These are phyloP conservation scores for Fusarium sp. DNA, from an alignment of 2,329 filamentous ascomycete genomes.

Conservation along the genomic window DNA sequence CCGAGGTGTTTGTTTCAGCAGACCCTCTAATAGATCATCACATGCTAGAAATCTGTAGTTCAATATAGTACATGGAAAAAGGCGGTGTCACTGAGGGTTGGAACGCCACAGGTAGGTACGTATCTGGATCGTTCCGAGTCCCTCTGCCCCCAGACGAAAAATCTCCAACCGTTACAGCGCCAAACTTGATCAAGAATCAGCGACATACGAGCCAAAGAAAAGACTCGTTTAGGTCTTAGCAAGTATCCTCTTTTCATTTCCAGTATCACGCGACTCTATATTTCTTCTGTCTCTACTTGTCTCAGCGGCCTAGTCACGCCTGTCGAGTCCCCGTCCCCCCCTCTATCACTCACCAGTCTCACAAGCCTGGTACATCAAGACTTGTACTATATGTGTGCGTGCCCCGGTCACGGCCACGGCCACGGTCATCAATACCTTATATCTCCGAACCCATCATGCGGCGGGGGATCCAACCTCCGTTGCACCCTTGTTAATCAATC, in stretches of 20 bases:
- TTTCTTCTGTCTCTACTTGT: conserved; percentile 4
- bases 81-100: conserved; percentile 32
- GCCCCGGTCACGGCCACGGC: conserved; percentile 42
- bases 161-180: conserved; percentile 34
- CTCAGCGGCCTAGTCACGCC: conserved; percentile 29
- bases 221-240: conserved; percentile 21
- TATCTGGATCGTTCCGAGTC: conserved; percentile 28
- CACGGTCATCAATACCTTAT: conserved; percentile 41
- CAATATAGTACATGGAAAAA: conserved; percentile 19
- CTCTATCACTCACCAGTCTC: conserved; percentile 38
- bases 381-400: conserved; percentile 41
- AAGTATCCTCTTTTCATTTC: conserved; percentile 26
- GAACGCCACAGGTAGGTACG: conserved; percentile 37
- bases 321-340: not conserved
- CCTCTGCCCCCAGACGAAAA: conserved; percentile 28
- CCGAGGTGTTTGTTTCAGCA: conserved; percentile 24
- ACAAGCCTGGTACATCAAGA: conserved; percentile 24
- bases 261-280: conserved; percentile 43
- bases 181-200: conserved; percentile 35
- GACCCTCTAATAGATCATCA: conserved; percentile 28
- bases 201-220: conserved; percentile 10
- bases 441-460: conserved; percentile 61
- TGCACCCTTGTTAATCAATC: conserved; percentile 64
- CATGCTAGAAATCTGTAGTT: conserved; percentile 22
- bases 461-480: conserved; percentile 68